Percentiles rank a stretch among this genome's conserved stretches.
phyloP scores from a whole-genome alignment of 495 filamentous ascomycete species.

The Daldinia grandis region DNA sequence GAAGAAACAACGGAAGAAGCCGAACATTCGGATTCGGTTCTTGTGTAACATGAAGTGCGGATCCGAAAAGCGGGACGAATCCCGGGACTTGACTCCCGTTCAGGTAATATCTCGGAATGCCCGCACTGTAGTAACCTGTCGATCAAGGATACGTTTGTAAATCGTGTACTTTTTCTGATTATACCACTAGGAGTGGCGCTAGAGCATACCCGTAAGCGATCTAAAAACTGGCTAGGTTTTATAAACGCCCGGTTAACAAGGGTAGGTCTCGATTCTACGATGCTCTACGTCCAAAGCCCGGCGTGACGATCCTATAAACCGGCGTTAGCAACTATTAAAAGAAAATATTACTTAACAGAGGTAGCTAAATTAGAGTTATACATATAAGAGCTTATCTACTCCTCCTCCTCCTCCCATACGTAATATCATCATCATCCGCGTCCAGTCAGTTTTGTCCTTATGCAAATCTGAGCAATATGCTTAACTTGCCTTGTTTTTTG shows the following conservation, averaged over 20 bases:
- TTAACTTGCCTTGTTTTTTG: conserved; percentile 4
- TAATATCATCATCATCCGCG: neutral
- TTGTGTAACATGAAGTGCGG: conserved; percentile 34
- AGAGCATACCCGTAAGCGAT: neutral
- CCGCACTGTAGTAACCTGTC: conserved; percentile 4
- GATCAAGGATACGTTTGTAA: conserved; percentile 1
- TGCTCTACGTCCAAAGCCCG: neutral
- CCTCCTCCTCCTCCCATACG: too few relatives aligned
- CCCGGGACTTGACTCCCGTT: conserved; percentile 8
- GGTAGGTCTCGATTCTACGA: neutral
- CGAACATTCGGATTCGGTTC: conserved; percentile 29
- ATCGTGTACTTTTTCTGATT: neutral
- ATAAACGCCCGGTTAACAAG: neutral
- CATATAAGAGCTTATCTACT: conserved; percentile 7
- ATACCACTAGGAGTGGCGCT: conserved; percentile 5
- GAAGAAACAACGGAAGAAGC: conserved; percentile 21
- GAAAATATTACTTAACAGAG: neutral
- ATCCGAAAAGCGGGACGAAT: conserved; percentile 27
- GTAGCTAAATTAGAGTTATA: neutral
- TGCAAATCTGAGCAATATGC: conserved; percentile 1
- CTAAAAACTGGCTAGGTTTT: neutral
- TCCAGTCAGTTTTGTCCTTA: neutral
- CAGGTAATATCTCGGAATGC: conserved; percentile 9
- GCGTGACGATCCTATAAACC: neutral
- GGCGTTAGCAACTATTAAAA: neutral